Evolutionary conservation across 306 rosid species (phyloP), one percentile per base, ranked within the genome.

Genomic region (Casuarina cunninghamiana): DNA sequence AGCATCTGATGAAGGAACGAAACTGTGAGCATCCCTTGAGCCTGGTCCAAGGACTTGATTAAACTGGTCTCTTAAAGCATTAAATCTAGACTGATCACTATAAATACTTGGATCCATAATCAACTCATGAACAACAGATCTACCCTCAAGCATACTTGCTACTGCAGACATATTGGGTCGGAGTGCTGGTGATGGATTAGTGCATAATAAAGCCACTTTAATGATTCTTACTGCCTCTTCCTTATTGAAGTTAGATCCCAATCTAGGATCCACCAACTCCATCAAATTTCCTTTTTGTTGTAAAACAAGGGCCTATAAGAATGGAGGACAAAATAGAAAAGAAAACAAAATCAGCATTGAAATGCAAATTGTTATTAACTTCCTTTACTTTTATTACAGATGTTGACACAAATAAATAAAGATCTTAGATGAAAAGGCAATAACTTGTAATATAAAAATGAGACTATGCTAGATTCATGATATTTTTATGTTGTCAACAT

Each of bases 71-170:
- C 84, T 81, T 61, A 87, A 79, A 43, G 88, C 77, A 69, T 39
- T 75, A 71, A 87, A 81, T 62, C 88, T 83, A 75, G 77, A 0
- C 46, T 81, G 89, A 74, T 87, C 88, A 13, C 17, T 10, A 6
- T 76, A 77, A 6, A 42, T 45, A 74, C 79, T 73, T 6, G 78
- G 53, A 12, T 89, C 83, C 5, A 68, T 65, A 55, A 41, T 73
- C 57, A 66, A 51, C 55, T 88, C 86, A 13, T 86, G 84, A 79
- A 88, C 85, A 50, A 19, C 46, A 2, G 48, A 61, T 78, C 73
- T 77, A 55, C 87, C 91, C 82, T 87, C 87, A 11, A 90, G 93
- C 91, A 90, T 90, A 79, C 83, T 87, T 71, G 85, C 87, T 75
- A 84, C 96, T 75, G 83, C 84, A n/a, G 96, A 90, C 90, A 90